Conservation (phyloP, 176 grass and related monocot genomes). For the Musa schizocarpa region DNA sequence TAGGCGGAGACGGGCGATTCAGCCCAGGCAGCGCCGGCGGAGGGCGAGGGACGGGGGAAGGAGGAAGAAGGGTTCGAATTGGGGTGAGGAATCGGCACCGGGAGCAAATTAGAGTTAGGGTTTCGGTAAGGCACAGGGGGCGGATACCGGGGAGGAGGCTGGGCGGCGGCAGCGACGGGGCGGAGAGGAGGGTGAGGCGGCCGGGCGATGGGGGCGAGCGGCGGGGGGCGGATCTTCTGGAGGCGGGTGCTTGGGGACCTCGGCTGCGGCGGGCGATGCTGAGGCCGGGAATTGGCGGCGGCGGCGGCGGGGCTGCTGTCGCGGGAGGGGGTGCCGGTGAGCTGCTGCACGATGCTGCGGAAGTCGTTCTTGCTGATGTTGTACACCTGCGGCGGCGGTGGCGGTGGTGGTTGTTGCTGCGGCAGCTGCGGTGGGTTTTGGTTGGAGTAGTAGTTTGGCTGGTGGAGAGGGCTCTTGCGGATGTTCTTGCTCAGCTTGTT, state of each 20-base stretch:
- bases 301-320: slow-evolving; percentile 15
- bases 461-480: slow-evolving; percentile 43
- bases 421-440: slow-evolving; percentile 12
- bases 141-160: not conserved
- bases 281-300: slow-evolving; percentile 4
- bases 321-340: slow-evolving; percentile 65
- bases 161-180: not conserved
- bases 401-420: slow-evolving; percentile 25
- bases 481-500: slow-evolving; percentile 79
- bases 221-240: slow-evolving; percentile 71
- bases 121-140: slow-evolving; percentile 7
- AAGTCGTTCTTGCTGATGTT: slow-evolving; percentile 98
- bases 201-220: slow-evolving; percentile 44
- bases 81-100: too few species aligned
- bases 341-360: slow-evolving; percentile 85
- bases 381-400: slow-evolving; percentile 77
- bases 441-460: not conserved
- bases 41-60: slow-evolving; percentile 20
- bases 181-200: slow-evolving; percentile 30
- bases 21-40: slow-evolving; percentile 29
- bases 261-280: slow-evolving; percentile 30
- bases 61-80: slow-evolving; percentile 31
- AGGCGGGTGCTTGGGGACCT: slow-evolving; percentile 53
- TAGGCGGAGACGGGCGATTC: slow-evolving; percentile 62
- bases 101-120: slow-evolving; percentile 10